These are phyloP conservation scores for Bruguiera gymnorhiza DNA, from an alignment of 345 rosid genomes.

Conservation along the genomic window DNA sequence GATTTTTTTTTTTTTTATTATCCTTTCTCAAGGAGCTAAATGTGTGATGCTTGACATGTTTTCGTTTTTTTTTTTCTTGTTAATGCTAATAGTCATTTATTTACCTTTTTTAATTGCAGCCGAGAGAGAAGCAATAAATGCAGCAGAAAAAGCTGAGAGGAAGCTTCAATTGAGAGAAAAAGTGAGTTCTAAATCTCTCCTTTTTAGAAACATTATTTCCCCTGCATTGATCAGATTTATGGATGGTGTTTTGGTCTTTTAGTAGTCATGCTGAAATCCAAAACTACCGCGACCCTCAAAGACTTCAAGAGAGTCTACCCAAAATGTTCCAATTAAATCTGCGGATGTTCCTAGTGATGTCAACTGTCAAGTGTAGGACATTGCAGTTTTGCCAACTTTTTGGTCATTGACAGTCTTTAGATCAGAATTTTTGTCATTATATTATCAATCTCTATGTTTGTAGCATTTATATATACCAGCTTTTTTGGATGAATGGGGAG, in stretches of 20 bases:
- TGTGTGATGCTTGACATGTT: too few species aligned
- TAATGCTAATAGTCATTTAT: neutral
- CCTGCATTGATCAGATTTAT: neutral
- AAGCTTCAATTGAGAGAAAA: constrained; percentile 77
- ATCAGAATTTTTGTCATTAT: too few species aligned
- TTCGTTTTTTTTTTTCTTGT: neutral
- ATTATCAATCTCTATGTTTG: too few species aligned
- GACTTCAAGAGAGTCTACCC: neutral
- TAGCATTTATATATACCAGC: too few species aligned
- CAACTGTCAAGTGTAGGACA: too few species aligned
- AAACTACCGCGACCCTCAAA: neutral
- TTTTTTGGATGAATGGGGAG: too few species aligned
- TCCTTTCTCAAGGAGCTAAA: too few species aligned
- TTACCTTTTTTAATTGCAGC: constrained; percentile 40
- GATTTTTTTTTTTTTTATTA: neutral
- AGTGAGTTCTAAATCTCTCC: constrained; percentile 39
- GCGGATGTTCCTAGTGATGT: neutral
- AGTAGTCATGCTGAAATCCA: neutral
- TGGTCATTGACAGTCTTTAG: too few species aligned
- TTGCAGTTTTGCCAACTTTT: too few species aligned
- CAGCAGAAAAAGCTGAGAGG: constrained; percentile 91
- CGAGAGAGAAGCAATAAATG: constrained; percentile 81
- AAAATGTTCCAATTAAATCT: neutral
- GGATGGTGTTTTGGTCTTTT: too few species aligned
- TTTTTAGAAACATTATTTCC: neutral